Conservation (phyloP, 345 rosid species). For the Hibiscus mutabilis region DNA sequence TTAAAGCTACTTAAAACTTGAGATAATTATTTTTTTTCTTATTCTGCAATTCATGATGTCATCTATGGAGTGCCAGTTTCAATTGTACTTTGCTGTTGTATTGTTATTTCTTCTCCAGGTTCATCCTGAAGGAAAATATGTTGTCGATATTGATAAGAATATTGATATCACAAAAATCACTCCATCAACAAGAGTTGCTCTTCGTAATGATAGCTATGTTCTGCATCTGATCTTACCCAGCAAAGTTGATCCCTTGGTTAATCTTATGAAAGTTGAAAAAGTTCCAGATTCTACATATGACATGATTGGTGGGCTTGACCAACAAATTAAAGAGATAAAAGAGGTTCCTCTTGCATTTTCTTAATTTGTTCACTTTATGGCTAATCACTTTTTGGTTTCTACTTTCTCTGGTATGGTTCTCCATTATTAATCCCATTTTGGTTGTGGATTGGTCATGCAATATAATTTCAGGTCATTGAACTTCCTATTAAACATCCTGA, state of each 20-base stretch:
- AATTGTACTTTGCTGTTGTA: too few relatives aligned
- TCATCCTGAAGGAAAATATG: slow-evolving; percentile 99
- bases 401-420: neutral
- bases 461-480: slow-evolving; percentile 72
- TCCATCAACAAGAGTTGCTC: slow-evolving; percentile 95
- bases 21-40: neutral
- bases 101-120: slow-evolving; percentile 53
- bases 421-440: neutral
- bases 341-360: slow-evolving; percentile 48
- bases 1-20: neutral
- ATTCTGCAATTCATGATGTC: neutral
- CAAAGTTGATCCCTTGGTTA: slow-evolving; percentile 95
- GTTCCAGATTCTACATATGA: slow-evolving; percentile 99
- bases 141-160: slow-evolving; percentile 87
- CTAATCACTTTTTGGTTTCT: neutral
- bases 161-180: slow-evolving; percentile 91
- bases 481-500: slow-evolving; percentile 98
- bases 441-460: slow-evolving; percentile 3
- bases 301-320: slow-evolving; percentile 99
- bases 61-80: neutral
- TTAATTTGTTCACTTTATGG: neutral
- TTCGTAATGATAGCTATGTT: slow-evolving; percentile 95
- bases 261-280: slow-evolving; percentile 98
- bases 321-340: slow-evolving; percentile 94
- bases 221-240: slow-evolving; percentile 89